Conservation (phyloP, 768 basidiomycete genomes). For the Suillus clintonianus region DNA sequence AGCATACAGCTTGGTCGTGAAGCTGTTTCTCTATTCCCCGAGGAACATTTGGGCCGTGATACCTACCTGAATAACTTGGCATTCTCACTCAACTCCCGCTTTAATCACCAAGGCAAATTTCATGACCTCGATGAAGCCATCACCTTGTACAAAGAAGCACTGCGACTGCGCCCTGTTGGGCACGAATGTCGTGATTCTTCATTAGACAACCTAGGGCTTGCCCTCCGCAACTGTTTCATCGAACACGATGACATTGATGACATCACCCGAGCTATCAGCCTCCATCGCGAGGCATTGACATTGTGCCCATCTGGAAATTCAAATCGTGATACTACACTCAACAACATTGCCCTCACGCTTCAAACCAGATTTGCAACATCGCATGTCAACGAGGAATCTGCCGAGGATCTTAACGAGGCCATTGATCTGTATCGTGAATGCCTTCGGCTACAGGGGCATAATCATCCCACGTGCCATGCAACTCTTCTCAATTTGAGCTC, state of each 20-base stretch:
- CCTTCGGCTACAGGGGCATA: constrained; percentile 5
- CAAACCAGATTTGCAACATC: constrained; percentile 8
- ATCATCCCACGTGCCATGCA: constrained; percentile 2
- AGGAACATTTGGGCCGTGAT: constrained; percentile 7
- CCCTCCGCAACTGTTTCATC: constrained; percentile 18
- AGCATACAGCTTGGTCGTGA: constrained; percentile 1
- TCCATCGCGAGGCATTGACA: constrained; percentile 5
- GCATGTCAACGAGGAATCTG: constrained; percentile 1
- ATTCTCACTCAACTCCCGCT: constrained; percentile 7
- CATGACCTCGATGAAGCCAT: neutral
- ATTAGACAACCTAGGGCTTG: constrained; percentile 16
- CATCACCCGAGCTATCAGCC: constrained; percentile 12
- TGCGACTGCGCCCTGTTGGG: neutral
- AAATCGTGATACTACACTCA: neutral
- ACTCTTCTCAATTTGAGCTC: constrained; percentile 9
- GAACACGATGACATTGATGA: constrained; percentile 12
- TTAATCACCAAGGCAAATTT: constrained; percentile 7
- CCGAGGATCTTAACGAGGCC: constrained; percentile 22
- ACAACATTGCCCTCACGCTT: constrained; percentile 16
- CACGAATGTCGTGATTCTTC: neutral
- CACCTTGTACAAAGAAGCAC: neutral
- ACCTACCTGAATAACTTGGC: constrained; percentile 11
- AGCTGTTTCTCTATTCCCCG: constrained; percentile 11
- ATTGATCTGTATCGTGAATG: constrained; percentile 14
- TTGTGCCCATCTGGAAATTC: constrained; percentile 9